A percentile compares a stretch with the other conserved stretches of the same genome.
Evolutionary conservation across 1,284 basidiomycete species (phyloP).

Genomic region (Ceratobasidium sp.): DNA sequence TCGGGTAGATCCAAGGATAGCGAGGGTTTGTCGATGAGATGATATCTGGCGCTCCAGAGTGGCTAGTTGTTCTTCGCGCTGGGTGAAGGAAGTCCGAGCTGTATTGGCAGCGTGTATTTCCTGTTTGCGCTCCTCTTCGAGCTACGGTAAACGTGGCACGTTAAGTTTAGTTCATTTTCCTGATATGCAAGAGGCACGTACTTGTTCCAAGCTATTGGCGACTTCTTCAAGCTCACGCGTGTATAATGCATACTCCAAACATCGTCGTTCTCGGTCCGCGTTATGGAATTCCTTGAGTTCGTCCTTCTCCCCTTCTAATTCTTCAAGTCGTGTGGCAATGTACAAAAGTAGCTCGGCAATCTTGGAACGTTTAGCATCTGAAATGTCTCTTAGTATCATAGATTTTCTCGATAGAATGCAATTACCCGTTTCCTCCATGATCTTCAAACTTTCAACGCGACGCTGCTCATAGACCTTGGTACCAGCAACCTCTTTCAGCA

Average conservation of each 20-base stretch:
- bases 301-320: conserved; percentile 96
- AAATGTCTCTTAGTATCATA: conserved; percentile 5
- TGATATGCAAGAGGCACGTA: conserved; percentile 42
- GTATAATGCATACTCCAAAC: conserved; percentile 94
- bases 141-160: conserved; percentile 47
- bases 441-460: conserved; percentile 86
- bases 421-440: conserved; percentile 89
- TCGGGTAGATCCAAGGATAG: conserved; percentile 70
- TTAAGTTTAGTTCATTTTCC: conserved; percentile 4
- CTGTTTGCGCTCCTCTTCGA: conserved; percentile 70
- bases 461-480: conserved; percentile 98
- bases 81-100: conserved; percentile 78
- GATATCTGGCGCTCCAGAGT: conserved; percentile 73
- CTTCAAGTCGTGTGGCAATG: conserved; percentile 86
- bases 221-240: conserved; percentile 91
- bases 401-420: not conserved
- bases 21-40: conserved; percentile 70
- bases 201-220: conserved; percentile 75
- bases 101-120: conserved; percentile 86
- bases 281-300: conserved; percentile 96
- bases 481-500: conserved; percentile 97
- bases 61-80: conserved; percentile 70
- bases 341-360: conserved; percentile 89
- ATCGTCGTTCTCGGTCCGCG: conserved; percentile 92
- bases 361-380: conserved; percentile 84